A percentile compares a stretch with the other conserved stretches of the same genome.
These are phyloP conservation scores for Ramaria sp. DNA, from an alignment of 768 basidiomycete genomes.

Conservation along the genomic window DNA sequence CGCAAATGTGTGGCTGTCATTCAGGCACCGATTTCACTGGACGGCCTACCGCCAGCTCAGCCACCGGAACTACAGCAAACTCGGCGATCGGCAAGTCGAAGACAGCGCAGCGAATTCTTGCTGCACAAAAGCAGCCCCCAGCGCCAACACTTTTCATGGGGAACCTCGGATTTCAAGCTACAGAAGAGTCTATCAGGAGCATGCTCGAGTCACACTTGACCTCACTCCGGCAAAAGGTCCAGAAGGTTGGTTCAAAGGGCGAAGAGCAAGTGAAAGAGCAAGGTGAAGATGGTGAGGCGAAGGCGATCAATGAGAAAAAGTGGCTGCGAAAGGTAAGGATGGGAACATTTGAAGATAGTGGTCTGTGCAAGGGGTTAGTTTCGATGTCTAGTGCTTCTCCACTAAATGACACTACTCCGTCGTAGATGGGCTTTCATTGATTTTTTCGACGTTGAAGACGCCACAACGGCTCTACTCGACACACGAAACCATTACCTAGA, in stretches of 20 bases:
- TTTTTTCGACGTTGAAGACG: constrained; percentile 67
- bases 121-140: constrained; percentile 70
- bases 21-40: constrained; percentile 68
- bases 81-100: constrained; percentile 38
- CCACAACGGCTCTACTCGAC: constrained; percentile 75
- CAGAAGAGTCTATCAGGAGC: constrained; percentile 61
- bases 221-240: constrained; percentile 16
- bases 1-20: neutral
- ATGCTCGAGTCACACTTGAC: constrained; percentile 60
- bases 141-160: constrained; percentile 86
- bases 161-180: constrained; percentile 87
- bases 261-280: constrained; percentile 15
- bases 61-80: constrained; percentile 25
- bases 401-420: neutral
- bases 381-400: neutral
- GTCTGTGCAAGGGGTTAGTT: constrained; percentile 87
- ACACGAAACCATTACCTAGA: constrained; percentile 75
- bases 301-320: constrained; percentile 43
- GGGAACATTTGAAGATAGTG: constrained; percentile 95
- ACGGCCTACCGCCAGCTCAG: constrained; percentile 34
- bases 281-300: constrained; percentile 12
- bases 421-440: constrained; percentile 89
- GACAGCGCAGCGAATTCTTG: constrained; percentile 68
- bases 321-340: constrained; percentile 64
- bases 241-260: constrained; percentile 12